Percentiles rank a stretch among this genome's conserved stretches.
Conservation (phyloP, 495 filamentous ascomycete genomes). For the Aspergillus nanangensis region DNA sequence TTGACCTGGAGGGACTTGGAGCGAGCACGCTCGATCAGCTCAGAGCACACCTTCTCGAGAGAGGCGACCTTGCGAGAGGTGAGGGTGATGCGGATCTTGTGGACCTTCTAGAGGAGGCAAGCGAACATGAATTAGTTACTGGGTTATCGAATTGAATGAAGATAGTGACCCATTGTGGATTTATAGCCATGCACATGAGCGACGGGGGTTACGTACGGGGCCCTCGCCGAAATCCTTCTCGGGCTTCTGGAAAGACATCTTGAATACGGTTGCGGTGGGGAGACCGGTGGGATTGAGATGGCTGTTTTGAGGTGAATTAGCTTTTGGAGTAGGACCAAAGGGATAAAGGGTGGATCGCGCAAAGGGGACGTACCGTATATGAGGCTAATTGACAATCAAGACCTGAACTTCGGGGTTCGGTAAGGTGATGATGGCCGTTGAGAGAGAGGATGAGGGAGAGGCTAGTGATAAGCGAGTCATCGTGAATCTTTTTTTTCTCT, state of each 20-base stretch:
- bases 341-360: neutral
- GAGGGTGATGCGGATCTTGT: slow-evolving; percentile 98
- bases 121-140: slow-evolving; percentile 8
- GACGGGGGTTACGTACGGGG: slow-evolving; percentile 50
- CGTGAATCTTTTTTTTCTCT: slow-evolving; percentile 9
- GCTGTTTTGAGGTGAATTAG: too few relatives aligned
- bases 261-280: slow-evolving; percentile 35
- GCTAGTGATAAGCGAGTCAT: slow-evolving; percentile 25
- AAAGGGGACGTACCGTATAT: slow-evolving; percentile 16
- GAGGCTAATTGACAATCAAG: slow-evolving; percentile 48
- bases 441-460: too few relatives aligned
- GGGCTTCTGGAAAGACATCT: slow-evolving; percentile 92
- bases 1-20: slow-evolving; percentile 97
- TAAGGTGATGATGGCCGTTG: slow-evolving; percentile 72
- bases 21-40: slow-evolving; percentile 98
- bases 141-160: too few relatives aligned
- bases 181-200: neutral
- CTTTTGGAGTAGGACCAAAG: too few relatives aligned
- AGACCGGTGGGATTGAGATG: slow-evolving; percentile 23
- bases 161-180: too few relatives aligned
- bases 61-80: slow-evolving; percentile 87
- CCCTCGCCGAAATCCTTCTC: slow-evolving; percentile 93
- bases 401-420: slow-evolving; percentile 65
- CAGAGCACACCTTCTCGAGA: slow-evolving; percentile 97
- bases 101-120: slow-evolving; percentile 64